Evolutionary conservation across 2,329 filamentous ascomycete species (phyloP).

Genomic region (Coniosporium tulheliwenetii): DNA sequence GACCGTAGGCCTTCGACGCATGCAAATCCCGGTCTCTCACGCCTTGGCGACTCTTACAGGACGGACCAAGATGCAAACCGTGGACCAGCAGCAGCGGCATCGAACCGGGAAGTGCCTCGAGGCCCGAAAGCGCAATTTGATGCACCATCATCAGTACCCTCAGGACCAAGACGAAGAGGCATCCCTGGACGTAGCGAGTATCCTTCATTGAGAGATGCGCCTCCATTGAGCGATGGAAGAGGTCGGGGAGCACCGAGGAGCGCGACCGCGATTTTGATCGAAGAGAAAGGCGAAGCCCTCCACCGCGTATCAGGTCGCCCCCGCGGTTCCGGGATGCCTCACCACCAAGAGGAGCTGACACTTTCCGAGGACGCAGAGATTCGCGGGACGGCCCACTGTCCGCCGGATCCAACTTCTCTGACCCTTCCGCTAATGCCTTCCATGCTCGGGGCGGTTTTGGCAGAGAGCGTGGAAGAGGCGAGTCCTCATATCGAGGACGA

Average conservation of each 20-base stretch:
- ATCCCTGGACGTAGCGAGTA: constrained; percentile 46
- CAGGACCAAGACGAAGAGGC: constrained; percentile 46
- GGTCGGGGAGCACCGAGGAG: constrained; percentile 27
- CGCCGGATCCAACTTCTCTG: constrained; percentile 54
- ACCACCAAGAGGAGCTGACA: no score
- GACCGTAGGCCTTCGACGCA: constrained; percentile 55
- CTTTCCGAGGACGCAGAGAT: constrained; percentile 42
- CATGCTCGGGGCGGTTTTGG: constrained; percentile 37
- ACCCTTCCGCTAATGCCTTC: constrained; percentile 43
- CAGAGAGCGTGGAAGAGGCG: constrained; percentile 37
- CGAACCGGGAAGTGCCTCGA: constrained; percentile 49
- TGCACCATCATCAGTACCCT: constrained; percentile 22
- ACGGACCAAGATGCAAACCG: background rate
- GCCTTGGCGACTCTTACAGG: background rate
- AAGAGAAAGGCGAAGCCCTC: constrained; percentile 45
- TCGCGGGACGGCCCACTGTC: constrained; percentile 61
- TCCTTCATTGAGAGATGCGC: constrained; percentile 40
- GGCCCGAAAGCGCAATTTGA: constrained; percentile 70
- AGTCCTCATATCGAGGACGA: constrained; percentile 36
- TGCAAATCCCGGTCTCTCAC: background rate
- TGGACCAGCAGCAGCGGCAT: constrained; percentile 3
- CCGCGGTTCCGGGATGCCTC: no score
- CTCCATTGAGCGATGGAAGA: constrained; percentile 44
- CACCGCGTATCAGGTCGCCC: constrained; percentile 34
- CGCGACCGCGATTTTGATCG: constrained; percentile 33